Evolutionary conservation across 2,329 filamentous ascomycete genomes (phyloP), one percentile per base, ranked within the genome.

Genomic region (Periconia sp.): DNA sequence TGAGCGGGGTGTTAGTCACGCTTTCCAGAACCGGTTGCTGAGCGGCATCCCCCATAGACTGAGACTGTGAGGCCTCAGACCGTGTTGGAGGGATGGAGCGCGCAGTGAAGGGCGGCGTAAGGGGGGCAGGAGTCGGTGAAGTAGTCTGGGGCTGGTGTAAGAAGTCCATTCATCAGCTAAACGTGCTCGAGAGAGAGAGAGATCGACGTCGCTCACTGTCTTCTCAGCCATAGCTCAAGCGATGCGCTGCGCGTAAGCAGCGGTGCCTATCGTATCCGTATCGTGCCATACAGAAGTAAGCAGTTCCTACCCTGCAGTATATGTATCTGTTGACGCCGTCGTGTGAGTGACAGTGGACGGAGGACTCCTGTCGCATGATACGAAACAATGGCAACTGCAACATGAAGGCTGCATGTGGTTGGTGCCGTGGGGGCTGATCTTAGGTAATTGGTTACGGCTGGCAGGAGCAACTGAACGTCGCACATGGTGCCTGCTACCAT

Each of bases 101-200:
- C 8, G 50, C 19, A n/a, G 58, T 45, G 51, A 72, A 72, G 3
- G 69, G 69, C 8, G 66, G 63, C 9, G 52, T 56, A 55, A 20
- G 47, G 11, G 45, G 37, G 19, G 27, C 35, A 40, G 20, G 52
- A 27, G 23, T 27, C 23, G 23, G 8, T 19, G 33, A 37, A 37
- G 33, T 37, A 27, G 44, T 37, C 48, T 50, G n/a, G n/a, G n/a
- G n/a, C n/a, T n/a, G n/a, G n/a, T n/a, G 31, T 23, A 18, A 19
- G 54, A 60, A 18, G 9, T 15, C 13, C 3, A 5, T 5, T 37
- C 3, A 37, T 53, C 19, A 59, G 54, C 30, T 49, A 7, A 20
- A n/a, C 13, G 20, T 6, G 41, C 3, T 44, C 18, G 15, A 17
- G 18, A 14, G 41, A 13, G 19, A 27, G 3, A 8, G 23, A 27